Conservation (phyloP, 2,329 filamentous ascomycete genomes). For the Periconia sp. region DNA sequence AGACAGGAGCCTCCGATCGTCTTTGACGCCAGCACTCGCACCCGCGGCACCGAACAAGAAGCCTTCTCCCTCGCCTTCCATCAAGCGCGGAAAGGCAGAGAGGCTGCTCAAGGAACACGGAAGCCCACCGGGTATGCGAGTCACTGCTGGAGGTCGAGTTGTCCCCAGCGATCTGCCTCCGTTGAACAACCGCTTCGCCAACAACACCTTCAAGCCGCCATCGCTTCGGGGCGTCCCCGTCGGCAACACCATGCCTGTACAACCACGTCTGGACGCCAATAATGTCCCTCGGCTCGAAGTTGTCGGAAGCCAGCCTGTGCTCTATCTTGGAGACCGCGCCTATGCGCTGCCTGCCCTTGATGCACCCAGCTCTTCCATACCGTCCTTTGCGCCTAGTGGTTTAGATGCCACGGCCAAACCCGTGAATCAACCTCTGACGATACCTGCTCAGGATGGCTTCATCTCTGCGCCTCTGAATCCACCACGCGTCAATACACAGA, state of each 20-base stretch:
- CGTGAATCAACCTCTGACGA: slow-evolving; percentile 4
- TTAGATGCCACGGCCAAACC: slow-evolving; percentile 24
- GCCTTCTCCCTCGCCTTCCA: slow-evolving; percentile 56
- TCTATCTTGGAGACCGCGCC: slow-evolving; percentile 38
- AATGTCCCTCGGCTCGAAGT: slow-evolving; percentile 34
- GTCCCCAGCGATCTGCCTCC: slow-evolving; percentile 54
- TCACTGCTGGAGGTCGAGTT: slow-evolving; percentile 59
- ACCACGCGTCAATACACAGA: slow-evolving; percentile 23
- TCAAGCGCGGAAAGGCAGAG: slow-evolving; percentile 58
- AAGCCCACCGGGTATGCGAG: slow-evolving; percentile 57
- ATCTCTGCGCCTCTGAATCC: slow-evolving; percentile 17
- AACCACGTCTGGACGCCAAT: slow-evolving; percentile 25
- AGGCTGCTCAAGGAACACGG: slow-evolving; percentile 59
- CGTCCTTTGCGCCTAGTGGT: slow-evolving; percentile 11
- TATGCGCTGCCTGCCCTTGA: slow-evolving; percentile 39
- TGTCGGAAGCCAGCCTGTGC: slow-evolving; percentile 37
- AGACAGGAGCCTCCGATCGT: slow-evolving; percentile 31
- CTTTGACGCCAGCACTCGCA: slow-evolving; percentile 20
- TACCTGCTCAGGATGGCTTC: slow-evolving; percentile 18
- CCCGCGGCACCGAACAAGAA: slow-evolving; percentile 36
- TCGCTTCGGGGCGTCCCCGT: slow-evolving; percentile 24
- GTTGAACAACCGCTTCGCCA: slow-evolving; percentile 37
- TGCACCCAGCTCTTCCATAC: slow-evolving; percentile 15
- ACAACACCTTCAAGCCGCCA: slow-evolving; percentile 36
- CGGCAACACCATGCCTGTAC: slow-evolving; percentile 31